Evolutionary conservation across 805 yeast genomes (phyloP).

Genomic region (Suhomyces sp.): DNA sequence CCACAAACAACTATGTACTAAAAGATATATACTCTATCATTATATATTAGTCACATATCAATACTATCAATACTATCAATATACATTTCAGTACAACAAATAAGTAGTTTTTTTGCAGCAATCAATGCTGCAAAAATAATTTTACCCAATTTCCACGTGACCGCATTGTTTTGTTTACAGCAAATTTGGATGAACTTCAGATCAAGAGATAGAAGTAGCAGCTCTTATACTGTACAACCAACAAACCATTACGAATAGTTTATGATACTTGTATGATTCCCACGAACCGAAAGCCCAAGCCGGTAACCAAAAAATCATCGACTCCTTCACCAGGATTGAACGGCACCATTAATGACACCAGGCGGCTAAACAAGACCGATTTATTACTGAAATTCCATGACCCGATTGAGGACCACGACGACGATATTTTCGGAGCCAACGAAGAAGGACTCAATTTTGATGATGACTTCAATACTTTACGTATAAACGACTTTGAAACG

Average conservation of each 20-base stretch:
- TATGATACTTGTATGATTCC: slow-evolving; percentile 4
- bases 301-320: slow-evolving; percentile 9
- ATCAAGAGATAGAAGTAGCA: background rate
- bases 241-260: background rate
- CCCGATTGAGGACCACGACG: slow-evolving; percentile 13
- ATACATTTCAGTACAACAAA: too few relatives aligned
- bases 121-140: background rate
- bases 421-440: slow-evolving; percentile 27
- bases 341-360: background rate
- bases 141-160: background rate
- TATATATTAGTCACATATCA: too few relatives aligned
- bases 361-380: slow-evolving; percentile 14
- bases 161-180: background rate
- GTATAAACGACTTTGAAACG: slow-evolving; percentile 12
- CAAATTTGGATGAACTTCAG: background rate
- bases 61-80: slow-evolving; percentile 1
- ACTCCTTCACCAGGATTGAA: slow-evolving; percentile 9
- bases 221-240: background rate
- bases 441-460: slow-evolving; percentile 19
- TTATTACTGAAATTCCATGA: slow-evolving; percentile 23
- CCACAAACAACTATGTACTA: background rate
- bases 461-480: slow-evolving; percentile 26
- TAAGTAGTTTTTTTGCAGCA: background rate
- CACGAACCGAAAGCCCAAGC: slow-evolving; percentile 8
- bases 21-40: too few relatives aligned